Evolutionary conservation across 805 yeast genomes (phyloP), one percentile per base, ranked within the genome.

Genomic region (Torulaspora microellipsoides): DNA sequence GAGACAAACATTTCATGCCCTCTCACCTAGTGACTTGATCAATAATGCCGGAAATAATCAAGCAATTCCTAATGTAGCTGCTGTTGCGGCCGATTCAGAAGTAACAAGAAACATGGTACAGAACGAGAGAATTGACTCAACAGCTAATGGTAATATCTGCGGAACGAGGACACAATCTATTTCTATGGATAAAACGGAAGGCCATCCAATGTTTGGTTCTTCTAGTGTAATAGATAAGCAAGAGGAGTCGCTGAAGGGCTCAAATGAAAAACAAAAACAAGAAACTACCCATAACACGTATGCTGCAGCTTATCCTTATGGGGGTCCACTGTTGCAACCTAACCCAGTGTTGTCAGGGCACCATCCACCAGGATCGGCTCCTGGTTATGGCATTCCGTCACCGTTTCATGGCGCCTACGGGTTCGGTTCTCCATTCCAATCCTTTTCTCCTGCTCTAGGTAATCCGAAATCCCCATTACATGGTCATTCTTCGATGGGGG

Each of bases 241-340:
- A 27, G 36, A 31, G 4, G 42, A 31, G 13, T n/a, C 38, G 6
- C 20, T 20, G 27, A 23, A 27, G 10, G 28, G 34, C 23, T 14
- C 64, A 58, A 30, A 34, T 54, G 42, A 29, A 28, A 44, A 46
- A 7, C 37, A 45, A 11, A 41, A 27, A n/a, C 6, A 34, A n/a
- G 14, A 40, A 3, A 14, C 36, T 45, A 56, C 57, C 43, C 46
- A 49, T 8, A 52, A 53, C 15, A 50, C 59, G 3, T 60, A 58
- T 34, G 56, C 62, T 17, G 62, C 65, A 12, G 66, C 64, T 10
- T 58, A 58, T 23, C 62, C 67, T n/a, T 60, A 59, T 27, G 62
- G 59, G 11, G 64, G 65, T 11, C 63, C 66, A 7, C 40, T 59
- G 31, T 41, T 59, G 40, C 66, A 58, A 42, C 65, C 65, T 12